Evolutionary conservation across 75 land plant genomes (phyloP).

Genomic region (Selaginella moellendorffii): DNA sequence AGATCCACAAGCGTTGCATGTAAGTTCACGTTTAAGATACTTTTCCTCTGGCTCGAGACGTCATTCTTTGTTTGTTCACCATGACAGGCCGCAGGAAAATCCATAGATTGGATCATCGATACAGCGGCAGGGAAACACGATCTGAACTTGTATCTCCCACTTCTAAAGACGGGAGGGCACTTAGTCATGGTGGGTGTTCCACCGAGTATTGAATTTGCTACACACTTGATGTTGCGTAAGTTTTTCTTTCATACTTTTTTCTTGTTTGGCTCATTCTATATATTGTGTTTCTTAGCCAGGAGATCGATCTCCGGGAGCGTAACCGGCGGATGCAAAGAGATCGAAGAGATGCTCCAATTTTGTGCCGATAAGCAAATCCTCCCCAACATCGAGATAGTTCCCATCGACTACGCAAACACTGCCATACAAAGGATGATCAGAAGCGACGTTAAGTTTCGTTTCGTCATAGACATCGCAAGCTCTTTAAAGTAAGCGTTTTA

Average conservation of each 20-base stretch:
- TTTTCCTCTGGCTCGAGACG: too few species aligned
- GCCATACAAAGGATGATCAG: conserved; percentile 43
- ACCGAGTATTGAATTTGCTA: background rate
- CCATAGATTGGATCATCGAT: background rate
- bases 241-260: too few species aligned
- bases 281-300: background rate
- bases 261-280: too few species aligned
- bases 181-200: background rate
- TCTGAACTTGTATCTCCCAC: background rate
- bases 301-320: conserved; percentile 27
- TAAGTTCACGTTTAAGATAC: too few species aligned
- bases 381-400: conserved; percentile 36
- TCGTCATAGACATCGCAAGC: conserved; percentile 45
- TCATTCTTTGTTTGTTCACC: too few species aligned
- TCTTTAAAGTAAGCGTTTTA: background rate
- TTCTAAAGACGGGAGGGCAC: background rate
- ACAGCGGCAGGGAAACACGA: background rate
- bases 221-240: background rate
- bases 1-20: background rate
- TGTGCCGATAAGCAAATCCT: conserved; percentile 49
- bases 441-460: conserved; percentile 53
- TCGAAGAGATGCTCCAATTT: conserved; percentile 61
- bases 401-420: conserved; percentile 39
- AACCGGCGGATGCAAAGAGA: conserved; percentile 47
- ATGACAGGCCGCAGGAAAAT: background rate